These are phyloP conservation scores for Kluyveromyces dobzhanskii DNA, from an alignment of 805 yeast species.

Conservation along the genomic window DNA sequence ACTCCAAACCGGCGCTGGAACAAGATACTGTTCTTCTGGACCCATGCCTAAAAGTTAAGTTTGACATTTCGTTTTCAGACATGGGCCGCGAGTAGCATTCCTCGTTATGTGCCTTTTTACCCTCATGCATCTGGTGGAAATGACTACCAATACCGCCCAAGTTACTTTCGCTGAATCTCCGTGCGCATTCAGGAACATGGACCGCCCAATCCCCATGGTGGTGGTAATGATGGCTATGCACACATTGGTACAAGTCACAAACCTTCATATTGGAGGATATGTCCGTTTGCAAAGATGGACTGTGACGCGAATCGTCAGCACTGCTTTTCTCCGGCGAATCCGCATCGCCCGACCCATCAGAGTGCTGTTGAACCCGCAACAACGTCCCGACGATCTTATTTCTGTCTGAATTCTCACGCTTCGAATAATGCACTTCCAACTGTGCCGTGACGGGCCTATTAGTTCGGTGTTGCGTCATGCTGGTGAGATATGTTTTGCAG, in stretches of 20 bases:
- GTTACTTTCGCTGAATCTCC: conserved; percentile 3
- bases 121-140: neutral
- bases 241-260: conserved; percentile 13
- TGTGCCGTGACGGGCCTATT: conserved; percentile 2
- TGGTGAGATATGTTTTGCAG: too few species aligned
- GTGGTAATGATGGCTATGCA: conserved; percentile 6
- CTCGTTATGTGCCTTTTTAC: too few species aligned
- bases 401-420: neutral
- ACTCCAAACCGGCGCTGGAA: neutral
- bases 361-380: conserved; percentile 3
- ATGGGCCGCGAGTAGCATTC: neutral
- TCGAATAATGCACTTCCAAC: conserved; percentile 4
- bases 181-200: neutral
- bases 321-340: neutral
- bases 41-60: too few species aligned
- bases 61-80: neutral
- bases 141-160: neutral
- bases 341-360: neutral
- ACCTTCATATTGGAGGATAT: conserved; percentile 11
- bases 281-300: neutral
- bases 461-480: neutral
- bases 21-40: conserved; percentile 1
- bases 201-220: conserved; percentile 1
- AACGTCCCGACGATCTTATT: neutral
- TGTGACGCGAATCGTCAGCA: neutral